Evolutionary conservation across 78 protist species (phyloP), one percentile per base, ranked within the genome.

Genomic region (slime mould (Dictyostelium discoideum)): DNA sequence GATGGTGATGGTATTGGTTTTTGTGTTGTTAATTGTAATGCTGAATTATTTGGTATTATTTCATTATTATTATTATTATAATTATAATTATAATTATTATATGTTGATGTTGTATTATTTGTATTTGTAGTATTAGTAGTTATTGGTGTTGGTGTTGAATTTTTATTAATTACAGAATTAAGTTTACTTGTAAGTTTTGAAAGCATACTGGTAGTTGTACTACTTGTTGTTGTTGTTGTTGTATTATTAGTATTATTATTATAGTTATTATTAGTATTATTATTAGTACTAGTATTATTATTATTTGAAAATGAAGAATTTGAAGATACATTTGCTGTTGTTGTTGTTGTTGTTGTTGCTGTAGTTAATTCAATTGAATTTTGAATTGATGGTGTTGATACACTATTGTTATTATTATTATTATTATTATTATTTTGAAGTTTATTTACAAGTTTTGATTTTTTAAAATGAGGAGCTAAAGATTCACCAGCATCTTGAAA

Each of bases 391-490:
- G 81, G 46, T 37, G 40, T 13, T 74, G 39, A 18, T 74, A 74
- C 39, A 72, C 7, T 42, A 42, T 42, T 54, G 10, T 72, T 72
- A 6, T 32, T 32, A 32, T 42, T 42, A 42, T 42, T 54, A 29
- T 72, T 72, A 6, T 26, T 40, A 42, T 78, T 78, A 9, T 14
- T 14, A 20, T 24, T 44, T n/a, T 69, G 77, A 5, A 13, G 3
- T 37, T 74, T 26, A 9, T 57, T 79, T n/a, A 29, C 46, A 18
- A 29, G 65, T 37, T 54, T 57, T 54, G 24, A 65, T 39, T 5
- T 79, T n/a, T 9, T 32, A 81, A 60, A 42, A 67, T 80, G 87
- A 32, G 87, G 87, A 14, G 57, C 50, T 26, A 89, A 3, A 44
- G 69, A 63, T 81, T 79, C 85, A 24, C 67, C 63, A 20, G 63